A percentile compares a stretch with the other conserved stretches of the same genome.
Evolutionary conservation across 108 stramenopile genomes (phyloP).

Genomic region (Craspedostauros australis): DNA sequence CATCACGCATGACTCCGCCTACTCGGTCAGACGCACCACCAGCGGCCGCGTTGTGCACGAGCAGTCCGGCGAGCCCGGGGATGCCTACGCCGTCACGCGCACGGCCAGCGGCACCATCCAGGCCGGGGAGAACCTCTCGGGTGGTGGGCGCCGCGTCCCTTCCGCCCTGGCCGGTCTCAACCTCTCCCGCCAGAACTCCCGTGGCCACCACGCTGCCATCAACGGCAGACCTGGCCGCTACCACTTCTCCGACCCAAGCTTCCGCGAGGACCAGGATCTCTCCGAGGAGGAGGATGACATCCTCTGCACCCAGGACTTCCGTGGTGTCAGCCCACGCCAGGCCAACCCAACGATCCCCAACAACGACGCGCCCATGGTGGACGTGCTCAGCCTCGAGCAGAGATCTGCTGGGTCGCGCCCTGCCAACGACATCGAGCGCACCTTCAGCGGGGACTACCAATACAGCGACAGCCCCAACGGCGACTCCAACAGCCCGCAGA

Average conservation of each 20-base stretch:
- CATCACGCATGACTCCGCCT: background rate
- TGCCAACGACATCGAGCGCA: background rate
- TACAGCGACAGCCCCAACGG: no score
- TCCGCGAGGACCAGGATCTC: slow-evolving; percentile 18
- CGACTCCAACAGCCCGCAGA: slow-evolving; percentile 37
- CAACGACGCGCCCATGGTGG: slow-evolving; percentile 13
- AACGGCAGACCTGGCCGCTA: slow-evolving; percentile 12
- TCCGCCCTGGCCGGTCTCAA: slow-evolving; percentile 31
- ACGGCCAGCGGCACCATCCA: slow-evolving; percentile 2
- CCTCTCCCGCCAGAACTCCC: background rate
- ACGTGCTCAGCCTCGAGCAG: slow-evolving; percentile 11
- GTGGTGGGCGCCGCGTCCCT: slow-evolving; percentile 17
- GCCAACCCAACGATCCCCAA: background rate
- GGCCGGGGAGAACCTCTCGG: background rate
- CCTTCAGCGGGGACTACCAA: slow-evolving; percentile 23
- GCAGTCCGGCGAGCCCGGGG: background rate
- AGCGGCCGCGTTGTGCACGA: no score
- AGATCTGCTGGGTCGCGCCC: slow-evolving; percentile 8
- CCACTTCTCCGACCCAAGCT: slow-evolving; percentile 19
- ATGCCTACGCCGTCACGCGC: slow-evolving; percentile 9
- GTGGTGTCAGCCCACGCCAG: background rate
- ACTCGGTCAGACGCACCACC: slow-evolving; percentile 8
- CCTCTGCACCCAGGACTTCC: slow-evolving; percentile 3
- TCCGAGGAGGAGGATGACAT: slow-evolving; percentile 22
- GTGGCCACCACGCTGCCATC: background rate